A percentile compares a stretch with the other conserved stretches of the same genome.
phyloP scores from a whole-genome alignment of 306 rosid genomes.

The Fragaria ananassa region DNA sequence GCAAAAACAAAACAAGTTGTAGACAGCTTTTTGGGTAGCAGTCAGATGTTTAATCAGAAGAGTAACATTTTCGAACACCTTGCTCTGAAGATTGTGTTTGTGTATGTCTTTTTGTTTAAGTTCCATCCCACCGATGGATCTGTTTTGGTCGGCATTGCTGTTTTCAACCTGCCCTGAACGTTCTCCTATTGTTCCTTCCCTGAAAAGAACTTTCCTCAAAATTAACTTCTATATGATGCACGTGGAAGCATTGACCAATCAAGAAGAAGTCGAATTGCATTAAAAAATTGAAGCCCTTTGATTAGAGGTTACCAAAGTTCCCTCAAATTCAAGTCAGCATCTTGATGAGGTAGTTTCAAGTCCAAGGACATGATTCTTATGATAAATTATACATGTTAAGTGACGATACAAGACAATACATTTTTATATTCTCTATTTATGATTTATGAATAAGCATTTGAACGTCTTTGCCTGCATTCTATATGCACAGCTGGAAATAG shows the following conservation, averaged over 20 bases:
- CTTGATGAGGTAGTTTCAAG: slow-evolving; percentile 62
- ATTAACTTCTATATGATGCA: slow-evolving; percentile 17
- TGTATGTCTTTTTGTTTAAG: background rate
- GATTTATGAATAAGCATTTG: background rate
- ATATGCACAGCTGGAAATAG: slow-evolving; percentile 65
- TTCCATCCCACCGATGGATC: background rate
- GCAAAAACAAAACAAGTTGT: background rate
- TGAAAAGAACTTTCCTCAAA: background rate
- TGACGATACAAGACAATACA: background rate
- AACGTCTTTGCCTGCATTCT: slow-evolving; percentile 6
- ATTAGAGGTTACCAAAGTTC: slow-evolving; percentile 85
- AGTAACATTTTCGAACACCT: background rate
- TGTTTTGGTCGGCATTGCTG: background rate
- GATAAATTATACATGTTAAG: background rate
- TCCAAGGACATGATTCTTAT: background rate
- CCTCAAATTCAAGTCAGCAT: slow-evolving; percentile 52
- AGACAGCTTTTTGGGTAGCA: background rate
- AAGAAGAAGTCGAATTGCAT: slow-evolving; percentile 91
- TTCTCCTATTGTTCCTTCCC: slow-evolving; percentile 1
- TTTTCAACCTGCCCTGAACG: background rate
- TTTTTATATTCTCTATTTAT: background rate
- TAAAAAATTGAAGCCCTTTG: slow-evolving; percentile 93
- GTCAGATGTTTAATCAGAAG: background rate
- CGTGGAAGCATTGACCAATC: slow-evolving; percentile 82
- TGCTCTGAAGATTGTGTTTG: background rate